Evolutionary conservation across 2,329 filamentous ascomycete species (phyloP).

Genomic region (Colletotrichum viniferum): DNA sequence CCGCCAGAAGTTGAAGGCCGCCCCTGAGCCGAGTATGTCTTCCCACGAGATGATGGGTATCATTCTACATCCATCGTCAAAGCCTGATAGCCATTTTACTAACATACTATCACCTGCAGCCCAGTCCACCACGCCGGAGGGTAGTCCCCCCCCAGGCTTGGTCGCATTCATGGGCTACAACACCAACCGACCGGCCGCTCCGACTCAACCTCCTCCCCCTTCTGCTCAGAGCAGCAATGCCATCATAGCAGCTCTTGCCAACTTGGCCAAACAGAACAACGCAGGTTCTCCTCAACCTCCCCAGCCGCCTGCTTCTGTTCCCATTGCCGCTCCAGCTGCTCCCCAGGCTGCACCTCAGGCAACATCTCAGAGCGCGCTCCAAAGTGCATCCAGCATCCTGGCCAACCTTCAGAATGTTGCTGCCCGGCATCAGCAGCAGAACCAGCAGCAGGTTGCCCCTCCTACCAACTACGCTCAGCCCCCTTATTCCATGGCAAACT

Average conservation of each 20-base stretch:
- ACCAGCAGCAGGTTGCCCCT: neutral
- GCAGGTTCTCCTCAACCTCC: constrained; percentile 40
- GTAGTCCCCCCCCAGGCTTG: constrained; percentile 58
- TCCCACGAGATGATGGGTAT: constrained; percentile 7
- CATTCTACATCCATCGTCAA: neutral
- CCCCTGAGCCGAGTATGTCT: constrained; percentile 67
- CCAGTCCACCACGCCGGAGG: constrained; percentile 73
- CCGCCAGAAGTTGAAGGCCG: constrained; percentile 76
- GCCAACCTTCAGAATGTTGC: constrained; percentile 2
- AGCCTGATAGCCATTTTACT: neutral
- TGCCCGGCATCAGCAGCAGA: neutral
- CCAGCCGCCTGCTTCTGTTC: constrained; percentile 5
- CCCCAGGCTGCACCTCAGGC: constrained; percentile 20
- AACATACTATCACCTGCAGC: constrained; percentile 43
- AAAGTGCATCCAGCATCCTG: constrained; percentile 2
- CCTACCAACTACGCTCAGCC: neutral
- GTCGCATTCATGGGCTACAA: constrained; percentile 41
- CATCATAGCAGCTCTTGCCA: constrained; percentile 80
- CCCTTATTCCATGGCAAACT: constrained; percentile 26
- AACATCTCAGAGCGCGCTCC: constrained; percentile 25
- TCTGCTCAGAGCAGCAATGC: constrained; percentile 55
- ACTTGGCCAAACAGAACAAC: constrained; percentile 78
- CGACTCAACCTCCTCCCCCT: constrained; percentile 40
- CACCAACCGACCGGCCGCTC: constrained; percentile 26
- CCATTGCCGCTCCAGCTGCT: constrained; percentile 25